Base-by-base conservation (phyloP, 1,284 basidiomycete species). In the Takashimella koratensis region DNA sequence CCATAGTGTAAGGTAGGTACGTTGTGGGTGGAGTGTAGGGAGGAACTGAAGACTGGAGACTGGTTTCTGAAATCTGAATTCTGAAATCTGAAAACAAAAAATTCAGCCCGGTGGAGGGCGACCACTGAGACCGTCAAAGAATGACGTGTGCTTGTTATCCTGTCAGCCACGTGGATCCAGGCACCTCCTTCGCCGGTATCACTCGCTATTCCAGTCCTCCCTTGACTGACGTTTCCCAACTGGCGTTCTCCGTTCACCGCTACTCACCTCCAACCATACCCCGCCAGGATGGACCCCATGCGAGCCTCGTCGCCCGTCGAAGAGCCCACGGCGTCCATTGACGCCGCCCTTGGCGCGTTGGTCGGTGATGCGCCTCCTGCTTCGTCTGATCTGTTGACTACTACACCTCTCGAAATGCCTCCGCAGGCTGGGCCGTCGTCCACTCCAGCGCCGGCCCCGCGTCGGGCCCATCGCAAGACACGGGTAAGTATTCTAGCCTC, bases 1-100 rank as follows among this genome's bases (percentile, higher is more conserved):
- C 93, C 90, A 95, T 92, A n/a, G 42, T 52, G 8, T 36, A 36
- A 8, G 30, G 16, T 36, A 36, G 40, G 11, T 44, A 26, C 19
- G n/a, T n/a, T 39, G 25, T 45, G 47, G 47, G 41, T 48, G 27
- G 51, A 43, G 46, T 42, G 8, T 36, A n/a, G 24, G 25, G 3
- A 27, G 5, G 4, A 36, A 36, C 8, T 13, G 24, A 30, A 26
- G 43, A 27, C n/a, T 43, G 45, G 25, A 45, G 5, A 39, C 21
- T 45, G 21, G 12, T n/a, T n/a, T n/a, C n/a, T n/a, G n/a, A n/a
- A n/a, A 39, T 10, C n/a, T n/a, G 36, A 39, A 10, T n/a, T n/a
- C n/a, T n/a, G n/a, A 43, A 43, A n/a, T 43, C 6, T 10, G 20
- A n/a, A 43, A 8, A 11, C n/a, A 22, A 43, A n/a, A 43, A 43